These are phyloP conservation scores for Circinella minor DNA, from an alignment of 371 early-diverging fungal genomes.

Conservation along the genomic window DNA sequence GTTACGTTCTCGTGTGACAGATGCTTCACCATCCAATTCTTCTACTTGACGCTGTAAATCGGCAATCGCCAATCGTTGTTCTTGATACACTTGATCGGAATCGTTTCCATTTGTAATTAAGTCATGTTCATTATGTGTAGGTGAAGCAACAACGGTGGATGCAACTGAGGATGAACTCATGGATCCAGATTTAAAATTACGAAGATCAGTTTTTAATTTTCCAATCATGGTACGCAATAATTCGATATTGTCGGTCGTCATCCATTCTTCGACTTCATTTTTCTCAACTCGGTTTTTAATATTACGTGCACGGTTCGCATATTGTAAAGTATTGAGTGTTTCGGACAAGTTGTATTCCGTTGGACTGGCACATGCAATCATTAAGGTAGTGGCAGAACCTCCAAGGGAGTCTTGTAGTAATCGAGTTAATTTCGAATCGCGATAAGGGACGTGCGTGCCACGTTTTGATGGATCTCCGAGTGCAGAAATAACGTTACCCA, in stretches of 20 bases:
- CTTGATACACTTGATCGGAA: constrained; percentile 30
- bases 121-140: not conserved
- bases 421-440: constrained; percentile 98
- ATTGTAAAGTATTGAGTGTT: constrained; percentile 92
- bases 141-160: not conserved
- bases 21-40: constrained; percentile 46
- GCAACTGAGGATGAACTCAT: constrained; percentile 14
- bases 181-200: constrained; percentile 32
- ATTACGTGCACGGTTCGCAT: constrained; percentile 90
- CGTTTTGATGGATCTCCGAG: constrained; percentile 86
- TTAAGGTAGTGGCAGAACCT: constrained; percentile 90
- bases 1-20: constrained; percentile 45
- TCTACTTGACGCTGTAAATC: constrained; percentile 53
- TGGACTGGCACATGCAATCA: constrained; percentile 94
- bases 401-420: constrained; percentile 97
- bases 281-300: constrained; percentile 85
- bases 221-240: constrained; percentile 58
- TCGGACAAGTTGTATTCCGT: constrained; percentile 85
- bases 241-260: constrained; percentile 64
- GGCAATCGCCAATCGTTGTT: constrained; percentile 41
- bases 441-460: constrained; percentile 89
- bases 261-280: constrained; percentile 74
- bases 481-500: constrained; percentile 99
- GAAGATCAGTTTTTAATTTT: constrained; percentile 61
- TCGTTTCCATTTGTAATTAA: constrained; percentile 1